These are phyloP conservation scores for Colletotrichum echinochloae DNA, from an alignment of 2,329 filamentous ascomycete genomes.

Conservation along the genomic window DNA sequence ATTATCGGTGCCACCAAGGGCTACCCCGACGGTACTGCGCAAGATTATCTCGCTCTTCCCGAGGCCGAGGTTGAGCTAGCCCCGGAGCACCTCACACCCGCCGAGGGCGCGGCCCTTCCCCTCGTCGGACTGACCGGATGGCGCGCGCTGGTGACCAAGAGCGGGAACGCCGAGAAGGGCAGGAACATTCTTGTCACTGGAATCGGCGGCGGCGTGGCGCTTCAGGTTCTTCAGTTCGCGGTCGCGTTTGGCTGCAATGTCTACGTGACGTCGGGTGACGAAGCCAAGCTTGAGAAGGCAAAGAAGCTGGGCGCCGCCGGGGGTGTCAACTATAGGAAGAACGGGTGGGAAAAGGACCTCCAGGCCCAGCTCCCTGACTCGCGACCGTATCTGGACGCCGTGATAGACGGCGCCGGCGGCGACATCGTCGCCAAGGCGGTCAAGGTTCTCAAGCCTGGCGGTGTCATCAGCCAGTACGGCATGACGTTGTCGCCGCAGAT, in stretches of 20 bases:
- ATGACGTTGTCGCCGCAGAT: slow-evolving; percentile 91
- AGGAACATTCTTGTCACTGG: slow-evolving; percentile 88
- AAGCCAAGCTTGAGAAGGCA: slow-evolving; percentile 81
- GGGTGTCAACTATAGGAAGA: slow-evolving; percentile 84
- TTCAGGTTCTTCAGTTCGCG: slow-evolving; percentile 84
- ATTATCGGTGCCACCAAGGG: slow-evolving; percentile 77
- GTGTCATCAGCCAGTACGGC: slow-evolving; percentile 87
- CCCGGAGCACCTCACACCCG: slow-evolving; percentile 77
- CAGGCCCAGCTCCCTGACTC: slow-evolving; percentile 70
- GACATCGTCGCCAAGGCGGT: slow-evolving; percentile 79
- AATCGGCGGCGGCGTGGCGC: slow-evolving; percentile 91
- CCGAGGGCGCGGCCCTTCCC: slow-evolving; percentile 86
- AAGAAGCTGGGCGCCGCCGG: slow-evolving; percentile 79
- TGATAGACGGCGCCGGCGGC: slow-evolving; percentile 92
- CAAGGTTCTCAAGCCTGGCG: slow-evolving; percentile 81
- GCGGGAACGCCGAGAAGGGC: slow-evolving; percentile 70
- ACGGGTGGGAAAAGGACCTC: slow-evolving; percentile 85
- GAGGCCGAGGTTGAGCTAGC: slow-evolving; percentile 80
- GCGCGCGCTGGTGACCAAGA: slow-evolving; percentile 87
- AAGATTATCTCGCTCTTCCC: slow-evolving; percentile 78
- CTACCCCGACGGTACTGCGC: slow-evolving; percentile 76
- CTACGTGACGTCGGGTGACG: slow-evolving; percentile 82
- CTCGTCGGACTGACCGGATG: slow-evolving; percentile 89
- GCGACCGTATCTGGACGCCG: slow-evolving; percentile 79
- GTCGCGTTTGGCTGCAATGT: slow-evolving; percentile 79